Evolutionary conservation across 257 asterid genomes (phyloP), one percentile per base, ranked within the genome.

Genomic region (Rhazya stricta): DNA sequence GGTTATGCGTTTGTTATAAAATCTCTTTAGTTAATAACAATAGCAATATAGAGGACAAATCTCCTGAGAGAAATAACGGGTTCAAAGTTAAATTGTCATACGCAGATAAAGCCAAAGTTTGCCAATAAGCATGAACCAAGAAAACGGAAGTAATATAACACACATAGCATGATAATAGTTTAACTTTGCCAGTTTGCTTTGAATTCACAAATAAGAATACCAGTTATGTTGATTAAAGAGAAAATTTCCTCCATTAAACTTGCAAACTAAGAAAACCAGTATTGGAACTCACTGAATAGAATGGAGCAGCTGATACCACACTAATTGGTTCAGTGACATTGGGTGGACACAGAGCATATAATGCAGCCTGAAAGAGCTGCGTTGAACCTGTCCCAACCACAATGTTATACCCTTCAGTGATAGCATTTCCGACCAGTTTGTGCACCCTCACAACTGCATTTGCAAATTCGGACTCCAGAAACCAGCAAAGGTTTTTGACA

Each of bases 371-470:
- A 77, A 80, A 88, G 39, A 94, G 96, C 84, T 94, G 99, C 0
- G 99, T 83, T 19, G 99, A 94, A 3, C 99, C 99, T 0, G 96
- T 92, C 39, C 99, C 99, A 6, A 92, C 98, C 60, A 94, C 99
- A 23, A 94, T 87, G 39, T 94, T 82, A 2, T 83, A 91, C 79
- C 83, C 87, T 1, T 86, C 96, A 2, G 96, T 92, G 27, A 74
- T 82, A 18, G 97, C 97, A 66, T 94, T 94, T 30, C 98, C 91
- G 0, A 94, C 99, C 71, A 88, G 67, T 37, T 88, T 85, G 83
- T 94, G 99, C 77, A 94, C 71, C 85, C 96, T 86, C 18, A 72
- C 73, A 5, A 89, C 85, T 1, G 97, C 88, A 57, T 57, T 80
- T 0, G 83, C 90, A 32, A 94, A 90, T 16, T 85, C 96, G 1